Evolutionary conservation across 768 basidiomycete genomes (phyloP).

Genomic region (Phallus indusiatus): DNA sequence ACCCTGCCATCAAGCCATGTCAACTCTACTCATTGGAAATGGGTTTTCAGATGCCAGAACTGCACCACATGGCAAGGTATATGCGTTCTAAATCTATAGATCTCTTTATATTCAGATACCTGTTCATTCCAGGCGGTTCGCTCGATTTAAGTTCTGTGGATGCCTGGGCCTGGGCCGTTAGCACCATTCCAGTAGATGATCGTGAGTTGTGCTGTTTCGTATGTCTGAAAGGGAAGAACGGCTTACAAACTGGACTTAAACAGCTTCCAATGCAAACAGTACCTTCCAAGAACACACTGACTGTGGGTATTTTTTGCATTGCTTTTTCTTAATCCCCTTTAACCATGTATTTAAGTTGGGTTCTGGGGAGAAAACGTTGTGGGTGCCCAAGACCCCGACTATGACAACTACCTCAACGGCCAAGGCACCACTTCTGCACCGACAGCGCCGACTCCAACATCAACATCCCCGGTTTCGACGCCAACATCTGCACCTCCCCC

Average conservation of each 20-base stretch:
- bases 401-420: conserved; percentile 42
- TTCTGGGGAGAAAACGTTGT: conserved; percentile 48
- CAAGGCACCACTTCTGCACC: conserved; percentile 29
- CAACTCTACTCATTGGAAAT: conserved; percentile 57
- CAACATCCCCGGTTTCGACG: conserved; percentile 40
- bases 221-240: neutral
- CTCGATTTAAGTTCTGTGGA: conserved; percentile 1
- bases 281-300: conserved; percentile 50
- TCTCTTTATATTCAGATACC: neutral
- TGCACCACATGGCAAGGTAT: conserved; percentile 39
- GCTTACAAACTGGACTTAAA: neutral
- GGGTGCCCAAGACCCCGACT: conserved; percentile 32
- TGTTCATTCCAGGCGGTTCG: conserved; percentile 15
- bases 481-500: conserved; percentile 15
- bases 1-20: conserved; percentile 39
- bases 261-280: conserved; percentile 39
- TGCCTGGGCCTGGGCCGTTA: conserved; percentile 5
- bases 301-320: conserved; percentile 29
- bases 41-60: conserved; percentile 59
- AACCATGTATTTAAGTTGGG: conserved; percentile 32
- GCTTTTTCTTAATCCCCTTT: neutral
- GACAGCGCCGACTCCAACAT: conserved; percentile 23
- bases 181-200: neutral
- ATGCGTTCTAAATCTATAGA: conserved; percentile 14
- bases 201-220: neutral